Evolutionary conservation across 2,329 filamentous ascomycete species (phyloP), one percentile per base, ranked within the genome.

Genomic region (Zarea fungicola): DNA sequence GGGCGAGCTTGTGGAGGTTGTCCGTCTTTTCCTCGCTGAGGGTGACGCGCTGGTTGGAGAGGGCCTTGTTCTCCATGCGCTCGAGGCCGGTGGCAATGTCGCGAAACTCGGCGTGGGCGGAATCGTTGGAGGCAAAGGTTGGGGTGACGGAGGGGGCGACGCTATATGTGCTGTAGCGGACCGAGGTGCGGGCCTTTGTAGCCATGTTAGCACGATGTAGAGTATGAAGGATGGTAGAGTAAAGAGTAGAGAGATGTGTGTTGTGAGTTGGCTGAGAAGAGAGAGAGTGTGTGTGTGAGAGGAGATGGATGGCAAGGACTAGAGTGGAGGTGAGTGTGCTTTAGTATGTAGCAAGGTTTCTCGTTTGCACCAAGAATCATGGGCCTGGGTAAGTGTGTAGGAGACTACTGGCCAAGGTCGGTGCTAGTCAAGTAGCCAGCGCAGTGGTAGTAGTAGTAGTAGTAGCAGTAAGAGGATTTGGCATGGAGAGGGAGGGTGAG

Each of bases 61-160:
- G 82, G 42, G 86, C 87, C 70, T 89, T 89, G 75, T 95, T 93
- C 68, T 95, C 88, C 71, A 96, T 87, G 62, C 90, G 87, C 61
- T 89, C 84, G 55, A 96, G 81, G 52, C 87, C 85, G 53, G 84
- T 81, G 59, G 87, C 85, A 66, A 93, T 89, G 57, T 87, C 81
- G 66, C 70, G 70, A 58, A 82, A 80, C 65, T 81, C 78, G 57
- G 75, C 74, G 42, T 74, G 71, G 41, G 72, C 76, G 1, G 77
- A 79, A 64, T 81, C 77, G 55, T 64, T 74, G 23, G 74, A 77
- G 55, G 65, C 68, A 50, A 77, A 66, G 26, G 76, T 79, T 46
- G 75, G 69, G 19, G 84, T 80, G 64, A 93, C 61, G 16, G 77
- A 80, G 14, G 77, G 77, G 7, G 77, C 9, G 66, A 77, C 76